Conservation (phyloP, 257 asterid species). For the Lycium ferocissimum region DNA sequence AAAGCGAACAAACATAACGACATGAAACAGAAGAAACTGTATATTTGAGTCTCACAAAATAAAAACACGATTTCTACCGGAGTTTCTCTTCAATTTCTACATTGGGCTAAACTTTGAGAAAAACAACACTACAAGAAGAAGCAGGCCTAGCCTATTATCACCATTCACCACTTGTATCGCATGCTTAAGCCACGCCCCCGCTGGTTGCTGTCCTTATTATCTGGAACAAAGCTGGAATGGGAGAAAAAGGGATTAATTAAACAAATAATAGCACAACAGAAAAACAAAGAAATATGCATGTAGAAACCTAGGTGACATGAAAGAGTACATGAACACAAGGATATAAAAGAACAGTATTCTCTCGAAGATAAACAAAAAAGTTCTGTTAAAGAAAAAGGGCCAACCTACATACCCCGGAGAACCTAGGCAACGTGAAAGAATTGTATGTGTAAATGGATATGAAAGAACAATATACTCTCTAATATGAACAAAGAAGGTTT, state of each 20-base stretch:
- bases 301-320: conserved; percentile 4
- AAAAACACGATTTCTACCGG: not conserved
- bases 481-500: not conserved
- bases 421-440: not conserved
- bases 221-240: conserved; percentile 79
- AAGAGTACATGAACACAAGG: not conserved
- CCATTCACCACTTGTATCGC: not conserved
- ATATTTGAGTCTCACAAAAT: conserved; percentile 18
- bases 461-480: not conserved
- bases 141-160: conserved; percentile 1
- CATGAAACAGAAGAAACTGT: not conserved
- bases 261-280: not conserved
- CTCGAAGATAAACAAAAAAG: no score
- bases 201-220: conserved; percentile 92
- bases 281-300: not conserved
- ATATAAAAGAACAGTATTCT: no score
- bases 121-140: conserved; percentile 28
- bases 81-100: conserved; percentile 18
- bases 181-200: conserved; percentile 77
- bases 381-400: not conserved
- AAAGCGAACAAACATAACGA: not conserved
- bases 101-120: conserved; percentile 30
- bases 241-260: not conserved
- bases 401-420: not conserved
- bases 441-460: not conserved